Base-by-base conservation (phyloP, 2,329 filamentous ascomycete species). In the Aspergillus glaucus region DNA sequence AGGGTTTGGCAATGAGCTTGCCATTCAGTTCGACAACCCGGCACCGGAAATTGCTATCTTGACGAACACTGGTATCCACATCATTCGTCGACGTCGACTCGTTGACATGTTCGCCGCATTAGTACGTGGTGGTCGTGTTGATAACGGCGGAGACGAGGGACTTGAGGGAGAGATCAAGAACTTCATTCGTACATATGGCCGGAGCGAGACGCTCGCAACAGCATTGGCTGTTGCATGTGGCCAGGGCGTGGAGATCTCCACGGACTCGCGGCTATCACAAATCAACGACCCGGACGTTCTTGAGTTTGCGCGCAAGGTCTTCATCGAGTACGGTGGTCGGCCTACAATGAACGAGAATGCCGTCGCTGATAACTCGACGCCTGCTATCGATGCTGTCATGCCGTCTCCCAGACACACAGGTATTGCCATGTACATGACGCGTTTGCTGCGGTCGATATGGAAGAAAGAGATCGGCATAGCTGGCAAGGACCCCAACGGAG, bases 171-270 rank as follows among this genome's bases (percentile, higher is more conserved):
- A 95, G 58, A 80, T 94, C 19, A 87, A 87, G 47, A 87, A 84
- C 52, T 92, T 98, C 60, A 88, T 93, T 52, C 81, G 84, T 49
- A 79, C 85, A 8, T 98, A 97, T 64, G 93, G 93, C 10, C 82
- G 91, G 9, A 84, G 86, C 3, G 93, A 98, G 67, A 93, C 88
- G 0, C 85, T 94, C 47, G 88, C 93, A 0, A 90, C 92, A 37
- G 91, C 93, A 22, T 75, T 98, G 45, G 93, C 93, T 9, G 93
- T 98, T 26, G 91, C 93, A 34, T 98, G 93, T 66, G 91, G 92
- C 3, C 91, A 97, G 65, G 92, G 90, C 8, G 85, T 86, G 22
- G 92, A 95, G 61, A 80, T 88, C 17, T 86, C 86, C 0, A 66
- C 76, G 1, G 87, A 89, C 49, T 80, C 83, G 40, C 82, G 90